A percentile compares a stretch with the other conserved stretches of the same genome.
These are phyloP conservation scores for Hyaloperonospora brassicae DNA, from an alignment of 352 stramenopile species.

Conservation along the genomic window DNA sequence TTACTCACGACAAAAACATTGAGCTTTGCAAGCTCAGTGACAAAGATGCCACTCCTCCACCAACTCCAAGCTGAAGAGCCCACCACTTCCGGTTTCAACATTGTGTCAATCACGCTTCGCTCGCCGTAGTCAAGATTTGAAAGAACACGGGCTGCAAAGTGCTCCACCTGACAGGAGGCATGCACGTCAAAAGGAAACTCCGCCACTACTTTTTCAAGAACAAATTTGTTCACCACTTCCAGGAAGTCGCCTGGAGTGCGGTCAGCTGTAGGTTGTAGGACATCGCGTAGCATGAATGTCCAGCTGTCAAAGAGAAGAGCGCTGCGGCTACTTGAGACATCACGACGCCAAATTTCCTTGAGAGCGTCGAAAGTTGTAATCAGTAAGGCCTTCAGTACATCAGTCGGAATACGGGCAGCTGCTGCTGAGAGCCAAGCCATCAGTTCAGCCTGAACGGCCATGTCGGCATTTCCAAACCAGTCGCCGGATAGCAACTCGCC, in stretches of 20 bases:
- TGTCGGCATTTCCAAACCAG: constrained; percentile 18
- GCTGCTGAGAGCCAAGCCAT: constrained; percentile 16
- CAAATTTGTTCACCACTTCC: constrained; percentile 15
- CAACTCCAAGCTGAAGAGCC: constrained; percentile 23
- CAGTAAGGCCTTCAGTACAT: constrained; percentile 15
- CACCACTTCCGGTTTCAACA: constrained; percentile 9
- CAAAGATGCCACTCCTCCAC: constrained; percentile 28
- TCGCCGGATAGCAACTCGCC: constrained; percentile 15
- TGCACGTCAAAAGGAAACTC: constrained; percentile 21
- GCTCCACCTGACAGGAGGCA: constrained; percentile 12
- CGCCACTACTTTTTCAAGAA: constrained; percentile 15
- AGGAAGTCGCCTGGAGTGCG: constrained; percentile 12
- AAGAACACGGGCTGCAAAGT: constrained; percentile 25
- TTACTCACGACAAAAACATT: constrained; percentile 14
- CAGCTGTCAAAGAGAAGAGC: constrained; percentile 25
- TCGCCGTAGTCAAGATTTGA: constrained; percentile 21
- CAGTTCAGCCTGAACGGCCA: constrained; percentile 17
- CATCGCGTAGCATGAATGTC: constrained; percentile 19
- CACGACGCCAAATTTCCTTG: constrained; percentile 18
- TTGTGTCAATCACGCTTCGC: constrained; percentile 5
- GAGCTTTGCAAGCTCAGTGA: constrained; percentile 19
- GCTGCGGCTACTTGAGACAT: constrained; percentile 8
- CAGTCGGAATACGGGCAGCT: constrained; percentile 18
- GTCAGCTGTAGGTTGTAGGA: constrained; percentile 9
- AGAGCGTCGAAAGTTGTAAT: constrained; percentile 15